phyloP scores from a whole-genome alignment of 306 rosid species.

The Inga laurina region DNA sequence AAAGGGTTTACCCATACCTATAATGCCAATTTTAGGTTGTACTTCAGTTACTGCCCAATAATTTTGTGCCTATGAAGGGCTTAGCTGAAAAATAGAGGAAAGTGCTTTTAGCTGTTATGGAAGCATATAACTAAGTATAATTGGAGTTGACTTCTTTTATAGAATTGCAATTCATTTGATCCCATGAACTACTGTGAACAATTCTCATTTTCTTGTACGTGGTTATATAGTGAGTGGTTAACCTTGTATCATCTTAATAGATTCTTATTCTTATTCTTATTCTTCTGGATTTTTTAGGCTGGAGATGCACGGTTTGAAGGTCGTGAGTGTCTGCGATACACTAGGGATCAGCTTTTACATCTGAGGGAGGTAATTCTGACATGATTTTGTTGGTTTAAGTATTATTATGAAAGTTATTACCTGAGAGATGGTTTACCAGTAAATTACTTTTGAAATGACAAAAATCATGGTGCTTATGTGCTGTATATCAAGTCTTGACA shows the following conservation, averaged over 20 bases:
- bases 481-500: not conserved
- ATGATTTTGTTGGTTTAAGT: slow-evolving; percentile 4
- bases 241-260: not conserved
- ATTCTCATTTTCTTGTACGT: slow-evolving; percentile 7
- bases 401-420: not conserved
- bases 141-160: not conserved
- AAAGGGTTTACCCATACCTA: not conserved
- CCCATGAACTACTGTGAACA: not conserved
- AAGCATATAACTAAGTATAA: not conserved
- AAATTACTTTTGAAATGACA: not conserved
- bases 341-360: slow-evolving; percentile 72
- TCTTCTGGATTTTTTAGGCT: slow-evolving; percentile 49
- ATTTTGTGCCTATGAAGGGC: not conserved
- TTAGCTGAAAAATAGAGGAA: not conserved
- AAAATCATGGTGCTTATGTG: not conserved
- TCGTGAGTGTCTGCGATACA: slow-evolving; percentile 73
- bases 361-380: slow-evolving; percentile 66
- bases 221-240: slow-evolving; percentile 17
- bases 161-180: not conserved
- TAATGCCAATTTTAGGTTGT: not conserved
- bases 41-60: not conserved
- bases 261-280: slow-evolving; percentile 26
- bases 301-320: slow-evolving; percentile 92
- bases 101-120: slow-evolving; percentile 4
- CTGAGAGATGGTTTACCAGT: not conserved